Conservation (phyloP, 1,284 basidiomycete genomes). For the Marasmius sp. region DNA sequence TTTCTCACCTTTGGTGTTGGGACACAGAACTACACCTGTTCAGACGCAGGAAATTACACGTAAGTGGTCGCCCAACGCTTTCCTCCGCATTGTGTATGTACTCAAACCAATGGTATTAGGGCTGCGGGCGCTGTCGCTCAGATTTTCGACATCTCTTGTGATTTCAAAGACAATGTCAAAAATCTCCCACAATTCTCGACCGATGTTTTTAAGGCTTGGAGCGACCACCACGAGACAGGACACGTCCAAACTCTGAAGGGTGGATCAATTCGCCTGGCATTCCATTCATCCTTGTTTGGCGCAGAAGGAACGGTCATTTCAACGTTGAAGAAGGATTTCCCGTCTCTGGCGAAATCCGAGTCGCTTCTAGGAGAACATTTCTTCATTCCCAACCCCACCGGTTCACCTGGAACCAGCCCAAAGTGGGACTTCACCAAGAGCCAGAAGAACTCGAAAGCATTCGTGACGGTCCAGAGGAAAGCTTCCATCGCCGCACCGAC, state of each 20-base stretch:
- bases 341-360: conserved; percentile 18
- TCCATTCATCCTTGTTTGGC: neutral
- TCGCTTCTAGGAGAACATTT: conserved; percentile 53
- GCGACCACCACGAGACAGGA: conserved; percentile 2
- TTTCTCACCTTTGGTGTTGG: conserved; percentile 47
- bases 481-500: conserved; percentile 44
- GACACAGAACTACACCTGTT: conserved; percentile 49
- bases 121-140: conserved; percentile 49
- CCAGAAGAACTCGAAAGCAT: conserved; percentile 43
- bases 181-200: neutral
- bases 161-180: conserved; percentile 22
- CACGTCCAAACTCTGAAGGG: neutral
- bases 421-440: conserved; percentile 55
- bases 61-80: conserved; percentile 20
- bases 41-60: conserved; percentile 35
- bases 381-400: conserved; percentile 46
- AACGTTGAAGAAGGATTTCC: conserved; percentile 32
- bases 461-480: conserved; percentile 43
- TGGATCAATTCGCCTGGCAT: neutral
- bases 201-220: neutral
- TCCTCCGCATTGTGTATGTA: neutral
- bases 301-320: conserved; percentile 25
- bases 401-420: conserved; percentile 44
- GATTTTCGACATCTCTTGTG: conserved; percentile 59
- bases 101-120: neutral